Evolutionary conservation across 108 stramenopile genomes (phyloP).

Genomic region (Aureococcus anophagefferens): DNA sequence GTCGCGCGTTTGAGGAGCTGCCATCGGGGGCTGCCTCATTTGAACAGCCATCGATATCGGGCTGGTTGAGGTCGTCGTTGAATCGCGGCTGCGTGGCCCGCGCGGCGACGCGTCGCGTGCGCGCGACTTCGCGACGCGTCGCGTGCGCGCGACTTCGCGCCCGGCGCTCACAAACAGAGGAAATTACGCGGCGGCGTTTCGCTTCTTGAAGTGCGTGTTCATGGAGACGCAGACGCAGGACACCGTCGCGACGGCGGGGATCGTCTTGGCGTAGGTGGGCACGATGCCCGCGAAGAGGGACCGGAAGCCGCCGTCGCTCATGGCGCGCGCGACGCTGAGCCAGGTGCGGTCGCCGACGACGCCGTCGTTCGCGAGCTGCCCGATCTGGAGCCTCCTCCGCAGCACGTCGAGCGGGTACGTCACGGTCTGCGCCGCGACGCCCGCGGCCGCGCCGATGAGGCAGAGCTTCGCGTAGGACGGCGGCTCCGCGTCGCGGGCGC

Average conservation of each 20-base stretch:
- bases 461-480: neutral
- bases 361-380: neutral
- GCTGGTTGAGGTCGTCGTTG: too few species aligned
- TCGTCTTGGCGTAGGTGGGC: slow-evolving; percentile 6
- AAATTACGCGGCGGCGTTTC: too few species aligned
- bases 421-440: slow-evolving; percentile 9
- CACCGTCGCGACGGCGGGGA: slow-evolving; percentile 11
- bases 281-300: slow-evolving; percentile 10
- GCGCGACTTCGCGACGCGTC: too few species aligned
- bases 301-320: slow-evolving; percentile 5
- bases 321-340: neutral
- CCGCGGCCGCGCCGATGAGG: slow-evolving; percentile 7
- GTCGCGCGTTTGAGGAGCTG: too few species aligned
- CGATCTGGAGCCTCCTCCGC: slow-evolving; percentile 13
- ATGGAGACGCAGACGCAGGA: too few species aligned
- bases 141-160: too few species aligned
- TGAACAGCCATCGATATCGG: too few species aligned
- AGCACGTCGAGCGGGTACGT: slow-evolving; percentile 18
- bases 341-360: slow-evolving; percentile 10
- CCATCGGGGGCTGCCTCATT: too few species aligned
- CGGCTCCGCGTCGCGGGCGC: neutral
- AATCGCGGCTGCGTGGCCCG: too few species aligned
- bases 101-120: too few species aligned
- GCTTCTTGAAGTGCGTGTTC: too few species aligned
- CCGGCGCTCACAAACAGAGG: too few species aligned